These are phyloP conservation scores for Vaccinium darrowii DNA, from an alignment of 148 eudicot species.

Conservation along the genomic window DNA sequence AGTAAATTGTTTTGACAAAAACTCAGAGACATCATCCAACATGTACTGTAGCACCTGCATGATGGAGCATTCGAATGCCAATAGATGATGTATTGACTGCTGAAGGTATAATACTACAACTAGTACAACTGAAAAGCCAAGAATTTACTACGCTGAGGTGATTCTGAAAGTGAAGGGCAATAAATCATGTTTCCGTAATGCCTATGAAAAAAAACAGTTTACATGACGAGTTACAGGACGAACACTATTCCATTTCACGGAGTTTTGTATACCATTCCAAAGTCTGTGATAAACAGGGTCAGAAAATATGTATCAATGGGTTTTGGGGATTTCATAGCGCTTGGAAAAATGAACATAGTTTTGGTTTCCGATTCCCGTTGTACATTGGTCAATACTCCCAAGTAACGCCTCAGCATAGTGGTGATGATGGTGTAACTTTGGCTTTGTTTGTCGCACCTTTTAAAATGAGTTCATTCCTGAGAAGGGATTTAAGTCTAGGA, in stretches of 20 bases:
- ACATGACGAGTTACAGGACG: background rate
- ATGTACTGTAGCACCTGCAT: slow-evolving; percentile 81
- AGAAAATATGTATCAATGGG: background rate
- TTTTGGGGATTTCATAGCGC: background rate
- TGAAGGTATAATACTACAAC: background rate
- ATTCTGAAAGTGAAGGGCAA: background rate
- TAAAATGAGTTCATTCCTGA: background rate
- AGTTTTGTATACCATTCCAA: background rate
- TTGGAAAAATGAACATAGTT: background rate
- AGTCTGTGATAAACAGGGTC: background rate
- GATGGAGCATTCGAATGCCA: slow-evolving; percentile 9
- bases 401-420: background rate
- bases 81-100: background rate
- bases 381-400: background rate
- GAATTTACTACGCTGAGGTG: background rate
- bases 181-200: background rate
- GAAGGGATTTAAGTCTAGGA: background rate
- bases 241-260: background rate
- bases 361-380: background rate
- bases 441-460: background rate
- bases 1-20: slow-evolving; percentile 48
- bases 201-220: background rate
- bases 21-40: slow-evolving; percentile 79
- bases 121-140: background rate
- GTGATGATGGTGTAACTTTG: background rate